These are phyloP conservation scores for Fomitiporia mediterranea DNA, from an alignment of 1,284 basidiomycete genomes.

Conservation along the genomic window DNA sequence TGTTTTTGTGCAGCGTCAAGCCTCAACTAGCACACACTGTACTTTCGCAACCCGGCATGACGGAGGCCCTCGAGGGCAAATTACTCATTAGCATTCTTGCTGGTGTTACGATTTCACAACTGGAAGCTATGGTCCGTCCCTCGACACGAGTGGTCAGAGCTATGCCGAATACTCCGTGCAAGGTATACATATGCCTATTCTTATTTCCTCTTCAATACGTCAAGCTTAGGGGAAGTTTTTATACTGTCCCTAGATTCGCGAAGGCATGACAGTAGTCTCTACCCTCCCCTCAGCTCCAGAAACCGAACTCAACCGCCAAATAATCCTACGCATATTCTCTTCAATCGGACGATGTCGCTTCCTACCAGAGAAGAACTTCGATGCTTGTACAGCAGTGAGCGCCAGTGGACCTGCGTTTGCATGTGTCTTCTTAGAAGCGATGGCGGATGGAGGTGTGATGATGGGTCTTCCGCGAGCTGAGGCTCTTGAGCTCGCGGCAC, in stretches of 20 bases:
- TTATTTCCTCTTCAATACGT: background rate
- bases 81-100: conserved; percentile 95
- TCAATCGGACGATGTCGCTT: conserved; percentile 92
- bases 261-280: conserved; percentile 94
- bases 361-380: conserved; percentile 96
- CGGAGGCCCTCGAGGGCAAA: conserved; percentile 83
- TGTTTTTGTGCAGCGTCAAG: conserved; percentile 66
- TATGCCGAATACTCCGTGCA: conserved; percentile 99
- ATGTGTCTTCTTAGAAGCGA: conserved; percentile 95
- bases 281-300: conserved; percentile 52
- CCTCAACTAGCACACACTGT: conserved; percentile 84
- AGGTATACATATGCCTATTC: conserved; percentile 46
- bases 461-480: conserved; percentile 96
- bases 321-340: conserved; percentile 90
- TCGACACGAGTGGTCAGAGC: conserved; percentile 87
- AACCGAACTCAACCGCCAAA: conserved; percentile 59
- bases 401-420: conserved; percentile 98
- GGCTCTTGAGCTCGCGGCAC: conserved; percentile 92
- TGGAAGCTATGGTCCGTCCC: conserved; percentile 69
- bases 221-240: too few relatives aligned
- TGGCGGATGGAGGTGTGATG: conserved; percentile 99
- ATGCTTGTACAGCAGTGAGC: conserved; percentile 95
- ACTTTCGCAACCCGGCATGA: conserved; percentile 76
- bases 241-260: conserved; percentile 77
- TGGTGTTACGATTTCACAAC: conserved; percentile 85